A percentile compares a stretch with the other conserved stretches of the same genome.
These are phyloP conservation scores for Boletus bicolor DNA, from an alignment of 768 basidiomycete genomes.

Conservation along the genomic window DNA sequence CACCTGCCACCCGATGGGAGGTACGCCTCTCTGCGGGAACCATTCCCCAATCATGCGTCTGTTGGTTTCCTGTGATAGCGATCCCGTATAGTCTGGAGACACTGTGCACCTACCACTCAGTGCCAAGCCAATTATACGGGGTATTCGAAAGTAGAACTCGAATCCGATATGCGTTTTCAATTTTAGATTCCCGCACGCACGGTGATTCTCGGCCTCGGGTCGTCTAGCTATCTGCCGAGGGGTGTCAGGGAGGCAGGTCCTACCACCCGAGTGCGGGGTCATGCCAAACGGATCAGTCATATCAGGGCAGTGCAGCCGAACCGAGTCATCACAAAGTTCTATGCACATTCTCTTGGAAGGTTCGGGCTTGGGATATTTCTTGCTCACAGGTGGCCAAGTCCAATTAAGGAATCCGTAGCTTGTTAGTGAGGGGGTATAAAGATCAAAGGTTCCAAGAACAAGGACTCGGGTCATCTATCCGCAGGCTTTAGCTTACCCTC, in stretches of 20 bases:
- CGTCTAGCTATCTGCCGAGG: background rate
- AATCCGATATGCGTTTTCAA: background rate
- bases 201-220: background rate
- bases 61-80: background rate
- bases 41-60: background rate
- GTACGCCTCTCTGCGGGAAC: no score
- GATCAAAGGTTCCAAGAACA: no score
- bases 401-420: background rate
- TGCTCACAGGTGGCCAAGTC: background rate
- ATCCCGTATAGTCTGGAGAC: background rate
- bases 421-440: conserved; percentile 8
- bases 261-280: background rate
- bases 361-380: background rate
- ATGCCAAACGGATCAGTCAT: background rate
- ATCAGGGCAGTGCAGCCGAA: background rate
- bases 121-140: background rate
- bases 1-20: no score
- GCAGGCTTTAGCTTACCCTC: background rate
- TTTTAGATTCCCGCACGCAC: background rate
- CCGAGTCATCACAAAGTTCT: background rate
- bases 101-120: background rate
- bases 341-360: background rate
- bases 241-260: background rate
- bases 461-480: background rate
- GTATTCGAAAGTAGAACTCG: background rate